Percentiles rank a stretch among this genome's conserved stretches.
phyloP scores from a whole-genome alignment of 345 rosid genomes.

The Arabidopsis arenosa region DNA sequence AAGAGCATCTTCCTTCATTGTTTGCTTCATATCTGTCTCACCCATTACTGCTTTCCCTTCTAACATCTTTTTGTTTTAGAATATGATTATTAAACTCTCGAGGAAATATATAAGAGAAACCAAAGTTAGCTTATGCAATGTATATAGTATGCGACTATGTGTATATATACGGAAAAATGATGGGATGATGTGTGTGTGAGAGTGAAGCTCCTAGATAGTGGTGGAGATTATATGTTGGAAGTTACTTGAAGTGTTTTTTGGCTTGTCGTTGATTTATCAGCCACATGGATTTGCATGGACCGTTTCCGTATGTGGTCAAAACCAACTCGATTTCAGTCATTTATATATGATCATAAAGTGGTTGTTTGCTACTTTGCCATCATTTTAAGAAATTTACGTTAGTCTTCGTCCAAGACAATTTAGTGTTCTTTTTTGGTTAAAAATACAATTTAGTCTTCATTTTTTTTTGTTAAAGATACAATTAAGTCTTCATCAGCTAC shows the following conservation, averaged over 20 bases:
- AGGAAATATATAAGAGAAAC: slow-evolving; percentile 4
- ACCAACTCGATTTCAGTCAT: slow-evolving; percentile 10
- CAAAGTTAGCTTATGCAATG: slow-evolving; percentile 14
- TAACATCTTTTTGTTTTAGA: slow-evolving; percentile 51
- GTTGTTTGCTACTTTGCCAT: no score
- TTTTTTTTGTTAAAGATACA: no score
- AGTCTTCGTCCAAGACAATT: no score
- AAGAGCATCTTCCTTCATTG: slow-evolving; percentile 79
- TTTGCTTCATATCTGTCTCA: slow-evolving; percentile 81
- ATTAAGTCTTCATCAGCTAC: no score
- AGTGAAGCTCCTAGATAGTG: slow-evolving; percentile 39
- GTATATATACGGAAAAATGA: slow-evolving; percentile 7
- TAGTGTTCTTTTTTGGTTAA: no score
- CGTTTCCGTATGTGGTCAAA: slow-evolving; percentile 31
- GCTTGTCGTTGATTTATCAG: slow-evolving; percentile 29
- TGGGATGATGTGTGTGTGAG: slow-evolving; percentile 11
- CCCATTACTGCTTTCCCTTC: slow-evolving; percentile 87
- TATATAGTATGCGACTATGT: neutral
- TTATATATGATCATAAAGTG: neutral
- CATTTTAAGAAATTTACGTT: no score
- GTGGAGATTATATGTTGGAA: slow-evolving; percentile 42
- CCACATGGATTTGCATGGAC: slow-evolving; percentile 35
- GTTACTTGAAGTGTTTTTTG: slow-evolving; percentile 24
- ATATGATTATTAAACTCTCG: slow-evolving; percentile 14
- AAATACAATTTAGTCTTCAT: no score